phyloP scores from a whole-genome alignment of 2,329 filamentous ascomycete species.

The Fonsecaea pugnacius region DNA sequence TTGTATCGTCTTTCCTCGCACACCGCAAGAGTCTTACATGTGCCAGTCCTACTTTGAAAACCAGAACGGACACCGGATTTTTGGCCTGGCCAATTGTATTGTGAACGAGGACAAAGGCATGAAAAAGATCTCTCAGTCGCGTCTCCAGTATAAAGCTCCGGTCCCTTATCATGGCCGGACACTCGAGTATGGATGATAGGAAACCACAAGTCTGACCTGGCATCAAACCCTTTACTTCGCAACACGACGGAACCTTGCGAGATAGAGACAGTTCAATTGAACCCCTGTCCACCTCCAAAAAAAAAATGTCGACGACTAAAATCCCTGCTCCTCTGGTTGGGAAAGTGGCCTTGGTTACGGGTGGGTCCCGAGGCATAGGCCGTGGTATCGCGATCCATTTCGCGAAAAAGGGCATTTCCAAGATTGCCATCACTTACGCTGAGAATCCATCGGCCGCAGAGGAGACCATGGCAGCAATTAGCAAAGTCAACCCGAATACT shows the following conservation, averaged over 20 bases:
- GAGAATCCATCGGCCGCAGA: constrained; percentile 9
- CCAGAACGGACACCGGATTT: background rate
- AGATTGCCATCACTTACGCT: constrained; percentile 21
- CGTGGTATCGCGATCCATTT: constrained; percentile 81
- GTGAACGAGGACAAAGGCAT: background rate
- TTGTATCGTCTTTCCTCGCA: background rate
- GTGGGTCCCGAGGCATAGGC: constrained; percentile 82
- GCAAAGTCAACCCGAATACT: constrained; percentile 5
- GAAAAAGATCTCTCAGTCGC: background rate
- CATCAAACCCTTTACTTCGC: background rate
- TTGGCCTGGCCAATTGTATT: background rate
- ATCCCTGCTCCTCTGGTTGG: constrained; percentile 42
- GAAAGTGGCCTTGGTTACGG: constrained; percentile 84
- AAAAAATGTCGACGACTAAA: constrained; percentile 17
- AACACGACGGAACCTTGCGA: background rate
- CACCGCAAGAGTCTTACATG: background rate
- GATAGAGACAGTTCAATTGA: background rate
- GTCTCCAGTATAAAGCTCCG: background rate
- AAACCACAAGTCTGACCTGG: background rate
- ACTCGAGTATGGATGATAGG: background rate
- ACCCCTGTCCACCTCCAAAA: background rate
- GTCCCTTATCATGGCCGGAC: background rate
- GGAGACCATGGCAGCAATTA: constrained; percentile 6
- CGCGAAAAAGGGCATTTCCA: constrained; percentile 69
- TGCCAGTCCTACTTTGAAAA: background rate